A percentile compares a stretch with the other conserved stretches of the same genome.
These are phyloP conservation scores for Trichoderma lentiforme DNA, from an alignment of 2,329 filamentous ascomycete genomes.

Conservation along the genomic window DNA sequence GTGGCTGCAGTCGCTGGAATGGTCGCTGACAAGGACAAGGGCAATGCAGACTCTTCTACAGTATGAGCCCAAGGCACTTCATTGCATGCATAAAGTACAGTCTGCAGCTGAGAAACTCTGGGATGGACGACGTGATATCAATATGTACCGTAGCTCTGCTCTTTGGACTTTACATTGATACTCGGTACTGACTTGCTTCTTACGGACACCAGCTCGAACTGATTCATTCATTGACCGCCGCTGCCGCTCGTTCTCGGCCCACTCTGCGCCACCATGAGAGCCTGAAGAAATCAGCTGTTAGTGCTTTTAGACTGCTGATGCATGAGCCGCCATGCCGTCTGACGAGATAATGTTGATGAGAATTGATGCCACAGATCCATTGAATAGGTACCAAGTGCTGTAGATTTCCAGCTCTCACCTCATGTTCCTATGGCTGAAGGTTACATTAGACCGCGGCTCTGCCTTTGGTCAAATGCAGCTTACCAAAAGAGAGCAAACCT, in stretches of 20 bases:
- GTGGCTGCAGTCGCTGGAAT: slow-evolving; percentile 7
- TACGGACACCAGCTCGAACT: not conserved
- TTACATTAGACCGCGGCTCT: not conserved
- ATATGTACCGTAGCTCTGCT: not conserved
- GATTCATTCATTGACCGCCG: not conserved
- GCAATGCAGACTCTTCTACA: not conserved
- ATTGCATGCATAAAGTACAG: not conserved
- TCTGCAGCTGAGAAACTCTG: not conserved
- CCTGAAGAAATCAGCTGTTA: not conserved
- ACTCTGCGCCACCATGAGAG: not conserved
- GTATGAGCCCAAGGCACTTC: not conserved
- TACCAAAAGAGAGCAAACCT: not conserved
- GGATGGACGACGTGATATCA: no score
- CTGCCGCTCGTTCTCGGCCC: not conserved
- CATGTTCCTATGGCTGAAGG: not conserved
- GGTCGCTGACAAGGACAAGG: slow-evolving; percentile 1
- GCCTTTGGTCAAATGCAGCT: not conserved
- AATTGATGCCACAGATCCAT: not conserved
- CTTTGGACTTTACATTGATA: not conserved
- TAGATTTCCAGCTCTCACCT: not conserved
- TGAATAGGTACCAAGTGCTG: not conserved
- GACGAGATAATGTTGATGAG: not conserved
- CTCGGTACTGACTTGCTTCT: not conserved
- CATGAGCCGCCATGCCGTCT: not conserved
- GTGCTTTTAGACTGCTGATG: not conserved